Percentiles rank a stretch among this genome's conserved stretches.
Conservation (phyloP, 164 flowering plant species). For the Stephania yunnanensis region DNA sequence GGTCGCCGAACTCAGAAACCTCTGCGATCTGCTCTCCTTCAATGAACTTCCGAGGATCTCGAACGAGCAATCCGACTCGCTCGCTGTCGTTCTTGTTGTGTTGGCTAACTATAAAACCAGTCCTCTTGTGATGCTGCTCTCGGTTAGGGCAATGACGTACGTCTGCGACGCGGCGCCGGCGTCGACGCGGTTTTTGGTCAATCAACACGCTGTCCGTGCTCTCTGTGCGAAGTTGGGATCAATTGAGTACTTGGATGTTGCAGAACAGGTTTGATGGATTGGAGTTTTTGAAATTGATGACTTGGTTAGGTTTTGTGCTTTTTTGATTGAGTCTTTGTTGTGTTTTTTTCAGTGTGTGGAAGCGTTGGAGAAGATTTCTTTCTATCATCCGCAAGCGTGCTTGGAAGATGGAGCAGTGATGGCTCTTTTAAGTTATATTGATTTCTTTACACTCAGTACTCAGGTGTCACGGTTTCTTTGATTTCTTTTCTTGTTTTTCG, state of each 20-base stretch:
- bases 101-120: conserved; percentile 48
- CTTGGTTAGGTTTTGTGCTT: neutral
- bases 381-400: conserved; percentile 70
- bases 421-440: conserved; percentile 74
- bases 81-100: conserved; percentile 57
- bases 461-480: conserved; percentile 43
- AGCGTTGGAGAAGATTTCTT: conserved; percentile 88
- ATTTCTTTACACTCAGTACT: conserved; percentile 74
- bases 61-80: conserved; percentile 30
- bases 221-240: conserved; percentile 58
- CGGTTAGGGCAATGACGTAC: conserved; percentile 80
- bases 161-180: conserved; percentile 67
- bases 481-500: neutral
- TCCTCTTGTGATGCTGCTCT: conserved; percentile 69
- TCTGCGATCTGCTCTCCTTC: conserved; percentile 75
- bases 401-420: conserved; percentile 76
- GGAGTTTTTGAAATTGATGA: neutral
- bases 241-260: conserved; percentile 86
- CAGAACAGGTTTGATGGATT: conserved; percentile 63
- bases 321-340: neutral
- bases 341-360: conserved; percentile 58
- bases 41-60: conserved; percentile 47
- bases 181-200: conserved; percentile 44
- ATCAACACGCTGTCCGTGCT: conserved; percentile 61
- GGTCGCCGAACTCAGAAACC: conserved; percentile 57